These are phyloP conservation scores for Vaccinium myrtillus DNA, from an alignment of 148 eudicot species.

Conservation along the genomic window DNA sequence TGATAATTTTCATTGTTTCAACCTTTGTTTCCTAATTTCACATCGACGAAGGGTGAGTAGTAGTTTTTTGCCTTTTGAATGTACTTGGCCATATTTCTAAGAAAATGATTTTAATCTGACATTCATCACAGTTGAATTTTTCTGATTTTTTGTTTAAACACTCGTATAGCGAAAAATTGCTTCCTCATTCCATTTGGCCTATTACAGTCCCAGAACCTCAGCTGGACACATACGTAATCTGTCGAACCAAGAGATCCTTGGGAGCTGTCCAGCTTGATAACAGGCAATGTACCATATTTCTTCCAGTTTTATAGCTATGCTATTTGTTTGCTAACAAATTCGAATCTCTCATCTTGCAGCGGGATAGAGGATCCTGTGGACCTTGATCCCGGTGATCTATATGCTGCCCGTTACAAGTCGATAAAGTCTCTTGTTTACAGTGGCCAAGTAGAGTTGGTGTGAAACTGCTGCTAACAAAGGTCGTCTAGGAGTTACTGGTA, in stretches of 20 bases:
- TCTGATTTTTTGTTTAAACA: not conserved
- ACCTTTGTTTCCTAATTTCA: not conserved
- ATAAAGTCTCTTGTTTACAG: slow-evolving; percentile 70
- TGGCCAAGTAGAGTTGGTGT: slow-evolving; percentile 79
- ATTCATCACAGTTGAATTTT: not conserved
- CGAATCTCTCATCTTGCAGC: slow-evolving; percentile 37
- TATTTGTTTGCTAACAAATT: slow-evolving; percentile 12
- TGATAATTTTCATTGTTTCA: not conserved
- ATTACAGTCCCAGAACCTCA: slow-evolving; percentile 68
- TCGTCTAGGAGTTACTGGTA: not conserved
- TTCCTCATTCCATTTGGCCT: not conserved
- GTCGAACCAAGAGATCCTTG: slow-evolving; percentile 68
- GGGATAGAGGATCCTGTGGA: slow-evolving; percentile 72
- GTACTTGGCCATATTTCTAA: not conserved
- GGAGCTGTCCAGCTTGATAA: slow-evolving; percentile 86
- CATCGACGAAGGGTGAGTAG: not conserved
- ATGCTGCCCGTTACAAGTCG: slow-evolving; percentile 80
- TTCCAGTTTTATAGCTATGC: not conserved
- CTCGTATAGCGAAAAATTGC: not conserved
- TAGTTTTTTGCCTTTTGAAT: not conserved
- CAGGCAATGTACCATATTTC: slow-evolving; percentile 36
- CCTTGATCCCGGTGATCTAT: slow-evolving; percentile 74
- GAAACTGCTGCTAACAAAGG: slow-evolving; percentile 18
- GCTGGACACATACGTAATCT: slow-evolving; percentile 71
- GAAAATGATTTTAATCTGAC: not conserved